A percentile compares a stretch with the other conserved stretches of the same genome.
These are phyloP conservation scores for Fusarium sp. DNA, from an alignment of 2,329 filamentous ascomycete genomes.

Conservation along the genomic window DNA sequence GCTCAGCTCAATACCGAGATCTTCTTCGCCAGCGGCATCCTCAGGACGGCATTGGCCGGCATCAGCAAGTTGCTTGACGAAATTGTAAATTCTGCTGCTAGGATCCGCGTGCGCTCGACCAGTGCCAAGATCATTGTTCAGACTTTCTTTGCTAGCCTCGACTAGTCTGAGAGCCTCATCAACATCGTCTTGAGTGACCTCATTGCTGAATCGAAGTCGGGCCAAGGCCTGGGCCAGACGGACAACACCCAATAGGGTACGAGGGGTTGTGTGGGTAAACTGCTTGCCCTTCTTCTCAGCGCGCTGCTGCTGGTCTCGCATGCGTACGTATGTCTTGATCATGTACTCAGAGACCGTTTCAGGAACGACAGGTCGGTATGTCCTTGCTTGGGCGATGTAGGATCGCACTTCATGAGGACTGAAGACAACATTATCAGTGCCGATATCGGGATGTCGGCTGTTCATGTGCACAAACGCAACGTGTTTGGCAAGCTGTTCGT, in stretches of 20 bases:
- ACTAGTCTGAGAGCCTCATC: conserved; percentile 92
- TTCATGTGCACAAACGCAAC: conserved; percentile 98
- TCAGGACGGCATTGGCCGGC: conserved; percentile 85
- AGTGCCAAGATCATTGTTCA: conserved; percentile 74
- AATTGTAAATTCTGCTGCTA: conserved; percentile 91
- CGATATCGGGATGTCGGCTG: conserved; percentile 84
- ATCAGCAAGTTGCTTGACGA: conserved; percentile 88
- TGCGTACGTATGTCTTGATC: conserved; percentile 93
- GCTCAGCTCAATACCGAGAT: conserved; percentile 73
- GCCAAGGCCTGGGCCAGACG: conserved; percentile 94
- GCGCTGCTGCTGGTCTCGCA: conserved; percentile 89
- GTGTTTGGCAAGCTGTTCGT: conserved; percentile 94
- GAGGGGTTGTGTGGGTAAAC: conserved; percentile 91
- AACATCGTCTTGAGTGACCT: conserved; percentile 89
- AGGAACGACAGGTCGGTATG: conserved; percentile 86
- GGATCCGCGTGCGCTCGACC: conserved; percentile 76
- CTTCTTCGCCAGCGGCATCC: conserved; percentile 63
- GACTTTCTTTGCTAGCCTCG: conserved; percentile 90
- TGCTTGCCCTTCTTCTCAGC: conserved; percentile 91
- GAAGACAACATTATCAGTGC: conserved; percentile 73
- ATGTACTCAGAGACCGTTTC: conserved; percentile 92
- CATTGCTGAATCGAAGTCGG: conserved; percentile 84
- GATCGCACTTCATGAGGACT: conserved; percentile 92
- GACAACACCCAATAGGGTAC: conserved; percentile 90
- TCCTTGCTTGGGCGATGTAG: conserved; percentile 92